Evolutionary conservation across 352 stramenopile species (phyloP).

Genomic region (Pythium folliculosum): DNA sequence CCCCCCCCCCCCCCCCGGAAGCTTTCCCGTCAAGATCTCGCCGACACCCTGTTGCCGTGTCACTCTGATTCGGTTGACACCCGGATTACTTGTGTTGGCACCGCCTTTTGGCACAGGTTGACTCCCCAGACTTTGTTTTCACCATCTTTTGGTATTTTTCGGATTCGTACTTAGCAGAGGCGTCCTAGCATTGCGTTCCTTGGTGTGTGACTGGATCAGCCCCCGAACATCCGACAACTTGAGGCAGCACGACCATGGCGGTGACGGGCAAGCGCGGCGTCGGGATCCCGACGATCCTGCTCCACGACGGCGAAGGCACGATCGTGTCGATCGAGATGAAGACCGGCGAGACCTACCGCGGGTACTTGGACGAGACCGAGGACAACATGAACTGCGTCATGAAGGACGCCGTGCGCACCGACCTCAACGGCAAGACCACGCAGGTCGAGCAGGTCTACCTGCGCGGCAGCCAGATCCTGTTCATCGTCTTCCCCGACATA

Average conservation of each 20-base stretch:
- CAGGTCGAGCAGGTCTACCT: constrained; percentile 85
- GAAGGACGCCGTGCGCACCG: constrained; percentile 83
- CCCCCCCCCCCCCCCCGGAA: too few species aligned
- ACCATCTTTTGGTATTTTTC: too few species aligned
- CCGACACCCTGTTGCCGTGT: too few species aligned
- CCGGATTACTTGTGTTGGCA: too few species aligned
- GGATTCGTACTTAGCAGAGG: neutral
- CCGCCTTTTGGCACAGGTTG: too few species aligned
- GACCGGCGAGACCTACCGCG: constrained; percentile 83
- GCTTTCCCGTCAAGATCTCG: too few species aligned
- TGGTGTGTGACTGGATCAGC: neutral
- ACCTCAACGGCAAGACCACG: constrained; percentile 79
- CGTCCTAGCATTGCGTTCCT: neutral
- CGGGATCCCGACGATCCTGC: constrained; percentile 82
- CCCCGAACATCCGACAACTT: neutral
- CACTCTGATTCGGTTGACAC: too few species aligned
- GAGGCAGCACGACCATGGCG: constrained; percentile 45
- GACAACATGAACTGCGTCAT: constrained; percentile 92
- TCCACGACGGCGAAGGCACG: constrained; percentile 86
- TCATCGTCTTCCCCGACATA: constrained; percentile 90
- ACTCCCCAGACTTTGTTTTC: too few species aligned
- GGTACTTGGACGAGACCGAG: constrained; percentile 84
- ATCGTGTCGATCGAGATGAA: constrained; percentile 90
- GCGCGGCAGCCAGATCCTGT: constrained; percentile 85
- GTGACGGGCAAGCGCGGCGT: constrained; percentile 85